Evolutionary conservation across 2,329 filamentous ascomycete genomes (phyloP).

Genomic region (Akanthomyces muscarius): DNA sequence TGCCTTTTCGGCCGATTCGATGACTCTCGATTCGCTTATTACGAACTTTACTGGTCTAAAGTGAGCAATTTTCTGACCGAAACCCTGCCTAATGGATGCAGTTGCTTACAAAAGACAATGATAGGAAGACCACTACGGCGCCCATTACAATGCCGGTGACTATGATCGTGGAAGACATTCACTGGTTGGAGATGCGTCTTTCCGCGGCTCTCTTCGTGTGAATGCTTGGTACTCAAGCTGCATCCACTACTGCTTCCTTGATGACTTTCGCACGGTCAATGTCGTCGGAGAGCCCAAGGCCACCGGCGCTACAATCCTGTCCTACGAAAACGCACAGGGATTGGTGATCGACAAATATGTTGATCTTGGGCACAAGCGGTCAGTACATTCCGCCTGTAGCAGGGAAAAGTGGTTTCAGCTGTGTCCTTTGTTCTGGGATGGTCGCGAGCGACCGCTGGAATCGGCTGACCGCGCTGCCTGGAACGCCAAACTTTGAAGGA

Average conservation of each 20-base stretch:
- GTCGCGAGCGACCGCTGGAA: conserved; percentile 35
- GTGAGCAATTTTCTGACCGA: neutral
- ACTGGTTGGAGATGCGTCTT: conserved; percentile 52
- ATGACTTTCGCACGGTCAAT: conserved; percentile 51
- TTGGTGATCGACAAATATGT: conserved; percentile 33
- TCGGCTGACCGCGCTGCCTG: conserved; percentile 42
- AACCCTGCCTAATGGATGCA: neutral
- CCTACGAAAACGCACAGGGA: conserved; percentile 30
- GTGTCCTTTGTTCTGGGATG: conserved; percentile 33
- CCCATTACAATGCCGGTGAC: conserved; percentile 51
- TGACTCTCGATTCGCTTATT: conserved; percentile 67
- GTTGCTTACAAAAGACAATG: neutral
- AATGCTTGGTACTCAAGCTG: conserved; percentile 55
- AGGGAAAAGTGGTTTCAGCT: conserved; percentile 41
- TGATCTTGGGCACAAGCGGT: conserved; percentile 36
- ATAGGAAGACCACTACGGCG: conserved; percentile 54
- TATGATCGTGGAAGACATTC: conserved; percentile 59
- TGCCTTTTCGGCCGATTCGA: conserved; percentile 66
- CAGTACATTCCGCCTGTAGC: conserved; percentile 32
- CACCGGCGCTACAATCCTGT: conserved; percentile 21
- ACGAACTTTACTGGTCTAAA: conserved; percentile 70
- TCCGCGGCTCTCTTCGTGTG: conserved; percentile 52
- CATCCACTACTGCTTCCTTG: conserved; percentile 57
- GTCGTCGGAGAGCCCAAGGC: conserved; percentile 39
- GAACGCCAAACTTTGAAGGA: conserved; percentile 39